Percentiles rank a stretch among this genome's conserved stretches.
Conservation (phyloP, 1,139 yeast species). For the Nakaseomyces nivariensis region DNA sequence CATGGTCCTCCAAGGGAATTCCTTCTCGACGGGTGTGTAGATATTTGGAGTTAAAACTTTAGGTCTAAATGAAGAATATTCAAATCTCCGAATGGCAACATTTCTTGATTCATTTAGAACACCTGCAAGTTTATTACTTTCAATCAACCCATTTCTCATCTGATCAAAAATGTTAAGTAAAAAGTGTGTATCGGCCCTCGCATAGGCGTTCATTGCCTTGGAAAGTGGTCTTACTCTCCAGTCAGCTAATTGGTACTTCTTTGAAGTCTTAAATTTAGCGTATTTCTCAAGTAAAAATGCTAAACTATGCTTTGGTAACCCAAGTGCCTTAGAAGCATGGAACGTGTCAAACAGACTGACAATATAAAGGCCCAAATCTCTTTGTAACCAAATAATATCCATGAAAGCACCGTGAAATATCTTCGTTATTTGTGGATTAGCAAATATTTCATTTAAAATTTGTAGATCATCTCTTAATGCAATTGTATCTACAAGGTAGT, state of each 20-base stretch:
- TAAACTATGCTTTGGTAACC: slow-evolving; percentile 72
- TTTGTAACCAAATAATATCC: slow-evolving; percentile 96
- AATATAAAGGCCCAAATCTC: slow-evolving; percentile 86
- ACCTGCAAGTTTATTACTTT: slow-evolving; percentile 40
- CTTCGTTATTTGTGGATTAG: slow-evolving; percentile 72
- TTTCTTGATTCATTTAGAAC: slow-evolving; percentile 70
- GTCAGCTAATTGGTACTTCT: slow-evolving; percentile 91
- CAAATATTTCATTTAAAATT: slow-evolving; percentile 59
- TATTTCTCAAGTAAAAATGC: slow-evolving; percentile 74
- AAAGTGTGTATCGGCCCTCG: slow-evolving; percentile 93
- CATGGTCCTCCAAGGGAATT: slow-evolving; percentile 50
- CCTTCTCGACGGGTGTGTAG: slow-evolving; percentile 40
- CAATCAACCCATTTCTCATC: slow-evolving; percentile 54
- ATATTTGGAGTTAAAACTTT: slow-evolving; percentile 30
- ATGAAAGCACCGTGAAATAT: slow-evolving; percentile 94
- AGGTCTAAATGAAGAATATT: slow-evolving; percentile 57
- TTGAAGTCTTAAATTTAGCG: slow-evolving; percentile 81
- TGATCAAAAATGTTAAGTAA: slow-evolving; percentile 70
- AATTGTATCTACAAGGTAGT: slow-evolving; percentile 74
- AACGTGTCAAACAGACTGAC: slow-evolving; percentile 89
- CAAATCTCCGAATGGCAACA: slow-evolving; percentile 77
- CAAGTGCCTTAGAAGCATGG: slow-evolving; percentile 73
- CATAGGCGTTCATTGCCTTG: slow-evolving; percentile 70
- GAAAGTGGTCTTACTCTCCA: slow-evolving; percentile 91
- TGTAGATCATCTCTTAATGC: slow-evolving; percentile 64